Conservation (phyloP, 2,329 filamentous ascomycete species). For the Thelonectria discophora region DNA sequence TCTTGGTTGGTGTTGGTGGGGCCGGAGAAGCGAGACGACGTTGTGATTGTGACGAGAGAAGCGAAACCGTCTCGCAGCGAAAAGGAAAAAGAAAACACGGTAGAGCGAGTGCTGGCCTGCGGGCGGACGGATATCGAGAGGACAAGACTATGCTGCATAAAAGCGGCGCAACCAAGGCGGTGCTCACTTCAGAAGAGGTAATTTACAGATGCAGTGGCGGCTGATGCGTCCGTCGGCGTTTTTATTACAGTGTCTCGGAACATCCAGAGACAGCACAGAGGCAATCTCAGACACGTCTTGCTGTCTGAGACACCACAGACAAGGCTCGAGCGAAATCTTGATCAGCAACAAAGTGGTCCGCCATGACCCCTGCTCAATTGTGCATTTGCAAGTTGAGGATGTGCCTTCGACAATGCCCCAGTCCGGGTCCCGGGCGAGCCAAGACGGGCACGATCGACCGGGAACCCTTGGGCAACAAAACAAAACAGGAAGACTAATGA, state of each 20-base stretch:
- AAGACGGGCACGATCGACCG: conserved; percentile 32
- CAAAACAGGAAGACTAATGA: conserved; percentile 35
- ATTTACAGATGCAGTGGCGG: background rate
- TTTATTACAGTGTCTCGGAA: background rate
- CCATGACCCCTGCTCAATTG: background rate
- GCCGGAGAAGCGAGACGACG: too few relatives aligned
- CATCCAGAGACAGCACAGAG: background rate
- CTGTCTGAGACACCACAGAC: background rate
- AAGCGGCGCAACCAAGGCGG: background rate
- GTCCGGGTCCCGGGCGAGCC: background rate
- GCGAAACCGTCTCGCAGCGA: background rate
- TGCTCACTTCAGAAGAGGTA: background rate
- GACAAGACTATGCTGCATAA: background rate
- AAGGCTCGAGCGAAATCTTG: background rate
- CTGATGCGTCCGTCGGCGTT: background rate
- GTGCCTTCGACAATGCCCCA: background rate
- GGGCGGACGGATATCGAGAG: background rate
- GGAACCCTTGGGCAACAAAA: conserved; percentile 36
- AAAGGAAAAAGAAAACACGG: conserved; percentile 14
- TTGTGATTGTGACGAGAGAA: background rate
- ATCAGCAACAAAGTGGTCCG: background rate
- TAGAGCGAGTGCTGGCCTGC: conserved; percentile 10
- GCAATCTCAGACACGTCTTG: background rate
- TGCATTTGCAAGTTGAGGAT: background rate
- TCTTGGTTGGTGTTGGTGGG: too few relatives aligned